Conservation (phyloP, 345 rosid genomes). For the Camelina sativa region DNA sequence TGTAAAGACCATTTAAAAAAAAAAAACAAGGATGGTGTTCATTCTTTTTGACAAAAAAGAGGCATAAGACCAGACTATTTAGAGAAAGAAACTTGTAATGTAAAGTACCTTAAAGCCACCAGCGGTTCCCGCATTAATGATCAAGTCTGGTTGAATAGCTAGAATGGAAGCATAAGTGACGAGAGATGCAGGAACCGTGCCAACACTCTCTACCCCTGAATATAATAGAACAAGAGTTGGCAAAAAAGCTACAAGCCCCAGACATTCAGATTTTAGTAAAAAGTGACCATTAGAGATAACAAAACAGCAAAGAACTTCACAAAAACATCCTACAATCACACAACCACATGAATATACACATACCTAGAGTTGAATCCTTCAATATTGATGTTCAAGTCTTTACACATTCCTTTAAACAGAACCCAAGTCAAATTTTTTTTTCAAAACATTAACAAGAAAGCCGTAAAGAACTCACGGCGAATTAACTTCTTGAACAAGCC, state of each 20-base stretch:
- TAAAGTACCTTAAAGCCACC: constrained; percentile 83
- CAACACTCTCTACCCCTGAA: constrained; percentile 83
- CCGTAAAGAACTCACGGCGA: constrained; percentile 50
- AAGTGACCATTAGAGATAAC: neutral
- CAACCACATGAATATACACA: constrained; percentile 37
- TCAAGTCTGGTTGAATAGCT: constrained; percentile 73
- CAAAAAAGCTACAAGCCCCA: constrained; percentile 6
- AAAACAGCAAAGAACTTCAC: neutral
- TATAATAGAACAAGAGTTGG: constrained; percentile 18
- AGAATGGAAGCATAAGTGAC: constrained; percentile 84
- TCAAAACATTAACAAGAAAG: too few relatives aligned
- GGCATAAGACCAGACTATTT: neutral
- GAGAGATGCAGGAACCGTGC: constrained; percentile 85
- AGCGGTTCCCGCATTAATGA: constrained; percentile 89
- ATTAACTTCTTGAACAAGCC: constrained; percentile 56
- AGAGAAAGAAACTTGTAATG: neutral
- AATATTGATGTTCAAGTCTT: constrained; percentile 62
- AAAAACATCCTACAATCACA: neutral
- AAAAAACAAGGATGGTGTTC: neutral
- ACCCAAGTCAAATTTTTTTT: constrained; percentile 56
- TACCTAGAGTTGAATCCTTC: constrained; percentile 73
- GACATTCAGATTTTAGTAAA: too few relatives aligned
- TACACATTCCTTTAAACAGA: constrained; percentile 71
- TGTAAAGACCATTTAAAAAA: constrained; percentile 35
- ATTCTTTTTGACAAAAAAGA: constrained; percentile 5